Evolutionary conservation across 2,329 filamentous ascomycete genomes (phyloP), one percentile per base, ranked within the genome.

Genomic region (Incumbomyces delicatus): DNA sequence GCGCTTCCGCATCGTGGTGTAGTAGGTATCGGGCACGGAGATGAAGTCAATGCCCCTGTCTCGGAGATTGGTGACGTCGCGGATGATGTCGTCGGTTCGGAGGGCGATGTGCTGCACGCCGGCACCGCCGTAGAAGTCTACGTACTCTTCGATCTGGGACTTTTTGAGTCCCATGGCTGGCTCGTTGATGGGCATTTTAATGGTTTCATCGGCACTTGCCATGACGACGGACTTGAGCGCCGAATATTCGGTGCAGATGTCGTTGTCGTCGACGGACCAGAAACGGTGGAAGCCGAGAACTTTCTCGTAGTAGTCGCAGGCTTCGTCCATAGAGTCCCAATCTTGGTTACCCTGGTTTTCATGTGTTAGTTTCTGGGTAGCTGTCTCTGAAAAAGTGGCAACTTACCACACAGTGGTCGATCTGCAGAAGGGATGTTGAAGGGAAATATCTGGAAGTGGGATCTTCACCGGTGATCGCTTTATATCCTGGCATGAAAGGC

Each of bases 101-200:
- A 95, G 78, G 12, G 89, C 90, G 55, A 95, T 92, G 69, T 95
- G 90, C 71, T 95, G 90, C 0, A 95, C 87, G 38, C 90, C 90
- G 0, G 89, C 73, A 1, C 90, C 90, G 43, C 83, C 79, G 72
- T 95, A 94, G 73, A 92, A 95, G 63, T 86, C 75, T 55, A 95
- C 81, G 62, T 83, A 89, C 70, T 95, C 90, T 66, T 95, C 89
- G 57, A 96, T 95, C 69, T 96, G 90, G 10, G 81, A 87, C 66
- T 87, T 86, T 68, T 87, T 90, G 71, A 92, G 90, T 49, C 89
- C 90, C 1, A 78, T 72, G 0, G 90, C 90, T 1, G 90, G 90
- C 70, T 95, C 89, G 72, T 95, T 95, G 76, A 96, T 94, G 59
- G 90, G 90, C 88, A 95, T 95, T 71, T 95, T 95, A 67, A 95